Percentiles rank a stretch among this genome's conserved stretches.
These are phyloP conservation scores for Lichtheimia corymbifera DNA, from an alignment of 371 early-diverging fungal genomes.

Conservation along the genomic window DNA sequence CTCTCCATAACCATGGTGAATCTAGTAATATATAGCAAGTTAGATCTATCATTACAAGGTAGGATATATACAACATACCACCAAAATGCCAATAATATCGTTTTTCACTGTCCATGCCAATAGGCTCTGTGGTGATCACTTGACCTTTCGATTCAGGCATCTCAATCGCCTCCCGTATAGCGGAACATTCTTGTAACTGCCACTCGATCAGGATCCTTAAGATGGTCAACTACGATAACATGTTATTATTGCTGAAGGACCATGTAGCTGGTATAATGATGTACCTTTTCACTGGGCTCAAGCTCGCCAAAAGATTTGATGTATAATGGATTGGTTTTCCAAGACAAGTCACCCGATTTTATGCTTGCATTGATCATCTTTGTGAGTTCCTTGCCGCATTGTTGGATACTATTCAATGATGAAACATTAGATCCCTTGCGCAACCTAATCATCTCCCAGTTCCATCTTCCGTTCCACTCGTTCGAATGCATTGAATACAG, in stretches of 20 bases:
- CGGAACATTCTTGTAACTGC: constrained; percentile 44
- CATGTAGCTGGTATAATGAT: neutral
- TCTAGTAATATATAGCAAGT: constrained; percentile 12
- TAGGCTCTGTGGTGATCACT: constrained; percentile 10
- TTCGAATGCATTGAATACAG: neutral
- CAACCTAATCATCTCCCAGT: too few species aligned
- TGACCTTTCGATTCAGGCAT: too few species aligned
- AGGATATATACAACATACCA: constrained; percentile 10
- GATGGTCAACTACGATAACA: constrained; percentile 23
- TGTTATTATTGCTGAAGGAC: too few species aligned
- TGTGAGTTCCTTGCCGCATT: constrained; percentile 22
- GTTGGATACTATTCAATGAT: constrained; percentile 13
- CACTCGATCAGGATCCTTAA: constrained; percentile 40
- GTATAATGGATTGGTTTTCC: constrained; percentile 36
- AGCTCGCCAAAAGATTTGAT: constrained; percentile 23
- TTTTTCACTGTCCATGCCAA: constrained; percentile 31
- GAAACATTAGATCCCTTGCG: neutral
- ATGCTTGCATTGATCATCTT: constrained; percentile 34
- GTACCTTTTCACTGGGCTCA: constrained; percentile 30
- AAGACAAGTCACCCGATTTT: constrained; percentile 29
- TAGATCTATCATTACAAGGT: neutral
- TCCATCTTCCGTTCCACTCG: too few species aligned
- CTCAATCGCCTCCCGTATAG: constrained; percentile 17
- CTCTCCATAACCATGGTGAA: constrained; percentile 38
- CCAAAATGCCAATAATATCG: constrained; percentile 45